These are phyloP conservation scores for Scutellaria barbata DNA, from an alignment of 257 asterid genomes.

Conservation along the genomic window DNA sequence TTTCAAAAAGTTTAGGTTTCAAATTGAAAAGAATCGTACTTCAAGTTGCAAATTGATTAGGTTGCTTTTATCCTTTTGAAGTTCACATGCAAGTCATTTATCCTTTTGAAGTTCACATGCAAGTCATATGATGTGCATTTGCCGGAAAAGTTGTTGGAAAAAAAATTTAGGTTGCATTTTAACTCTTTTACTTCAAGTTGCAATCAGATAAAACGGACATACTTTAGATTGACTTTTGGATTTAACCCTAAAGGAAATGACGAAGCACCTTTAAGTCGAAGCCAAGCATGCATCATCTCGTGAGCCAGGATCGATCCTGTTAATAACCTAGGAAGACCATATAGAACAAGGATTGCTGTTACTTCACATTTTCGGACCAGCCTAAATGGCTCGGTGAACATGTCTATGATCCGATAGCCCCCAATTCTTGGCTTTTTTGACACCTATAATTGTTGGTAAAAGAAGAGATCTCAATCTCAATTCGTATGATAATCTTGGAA, in stretches of 20 bases:
- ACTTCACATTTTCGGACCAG: constrained; percentile 86
- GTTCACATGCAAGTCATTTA: no score
- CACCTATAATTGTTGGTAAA: constrained; percentile 54
- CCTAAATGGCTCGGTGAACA: constrained; percentile 94
- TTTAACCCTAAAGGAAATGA: background rate
- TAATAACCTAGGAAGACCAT: constrained; percentile 93
- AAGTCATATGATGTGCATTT: no score
- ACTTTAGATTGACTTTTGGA: no score
- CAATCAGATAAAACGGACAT: no score
- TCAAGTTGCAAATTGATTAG: no score
- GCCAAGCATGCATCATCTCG: constrained; percentile 99
- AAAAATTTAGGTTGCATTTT: no score
- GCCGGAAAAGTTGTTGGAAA: no score
- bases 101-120: no score
- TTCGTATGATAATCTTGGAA: constrained; percentile 1
- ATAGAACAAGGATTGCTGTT: constrained; percentile 90
- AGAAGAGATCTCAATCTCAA: background rate
- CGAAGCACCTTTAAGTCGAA: constrained; percentile 78
- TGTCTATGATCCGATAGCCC: constrained; percentile 77
- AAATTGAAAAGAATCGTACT: no score
- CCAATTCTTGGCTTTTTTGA: constrained; percentile 85
- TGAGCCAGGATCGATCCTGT: constrained; percentile 97
- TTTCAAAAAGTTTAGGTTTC: no score
- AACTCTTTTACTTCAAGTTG: no score
- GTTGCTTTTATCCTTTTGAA: no score